Conservation (phyloP, 805 yeast species). For the Hanseniaspora jakobsenii region DNA sequence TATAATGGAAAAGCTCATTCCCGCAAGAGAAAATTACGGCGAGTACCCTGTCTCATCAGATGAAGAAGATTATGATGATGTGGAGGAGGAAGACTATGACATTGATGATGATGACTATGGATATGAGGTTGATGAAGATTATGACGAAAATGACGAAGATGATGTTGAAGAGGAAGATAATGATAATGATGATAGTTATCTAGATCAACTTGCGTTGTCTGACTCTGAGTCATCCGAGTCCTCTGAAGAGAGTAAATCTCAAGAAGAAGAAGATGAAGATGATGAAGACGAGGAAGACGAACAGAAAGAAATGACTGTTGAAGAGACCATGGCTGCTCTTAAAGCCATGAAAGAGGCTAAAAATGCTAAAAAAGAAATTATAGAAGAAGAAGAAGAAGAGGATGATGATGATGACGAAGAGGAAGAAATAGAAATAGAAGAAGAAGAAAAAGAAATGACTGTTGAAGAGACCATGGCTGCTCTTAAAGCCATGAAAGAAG, state of each 20-base stretch:
- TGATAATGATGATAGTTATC: conserved; percentile 14
- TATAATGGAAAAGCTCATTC: conserved; percentile 7
- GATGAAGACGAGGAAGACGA: conserved; percentile 23
- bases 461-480: conserved; percentile 31
- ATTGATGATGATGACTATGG: conserved; percentile 25
- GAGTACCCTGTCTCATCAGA: conserved; percentile 5
- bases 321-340: conserved; percentile 35
- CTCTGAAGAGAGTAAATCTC: conserved; percentile 21
- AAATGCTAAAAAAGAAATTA: conserved; percentile 6
- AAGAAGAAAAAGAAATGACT: conserved; percentile 24
- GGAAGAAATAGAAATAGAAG: conserved; percentile 16
- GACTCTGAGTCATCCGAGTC: conserved; percentile 19
- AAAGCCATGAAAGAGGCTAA: conserved; percentile 31
- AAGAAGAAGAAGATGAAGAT: conserved; percentile 24
- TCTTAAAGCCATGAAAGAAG: conserved; percentile 24
- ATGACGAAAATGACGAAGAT: conserved; percentile 12
- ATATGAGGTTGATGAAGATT: conserved; percentile 20
- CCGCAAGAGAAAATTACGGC: conserved; percentile 12
- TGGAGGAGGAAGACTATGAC: conserved; percentile 8
- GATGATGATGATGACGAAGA: not conserved
- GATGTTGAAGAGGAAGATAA: conserved; percentile 8
- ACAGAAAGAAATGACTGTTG: conserved; percentile 29
- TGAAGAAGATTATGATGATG: conserved; percentile 17
- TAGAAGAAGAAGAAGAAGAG: conserved; percentile 32
- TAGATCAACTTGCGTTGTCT: not conserved